Evolutionary conservation across 139 green algal genomes (phyloP).

Genomic region (Coelastrella sp.): DNA sequence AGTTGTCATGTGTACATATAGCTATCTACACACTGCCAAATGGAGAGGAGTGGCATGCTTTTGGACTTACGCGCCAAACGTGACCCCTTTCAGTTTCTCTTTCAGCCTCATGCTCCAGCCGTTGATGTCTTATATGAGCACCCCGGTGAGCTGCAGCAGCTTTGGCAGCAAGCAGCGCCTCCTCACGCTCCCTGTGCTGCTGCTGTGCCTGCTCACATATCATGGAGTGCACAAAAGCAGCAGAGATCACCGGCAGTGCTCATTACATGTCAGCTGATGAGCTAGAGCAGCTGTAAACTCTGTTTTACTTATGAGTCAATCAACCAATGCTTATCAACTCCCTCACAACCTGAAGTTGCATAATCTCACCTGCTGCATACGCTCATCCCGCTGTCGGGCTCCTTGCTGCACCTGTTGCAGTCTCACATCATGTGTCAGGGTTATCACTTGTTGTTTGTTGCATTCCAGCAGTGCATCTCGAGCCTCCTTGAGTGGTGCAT

Average conservation of each 20-base stretch:
- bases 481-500: not conserved
- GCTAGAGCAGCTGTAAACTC: too few relatives aligned
- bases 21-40: not conserved
- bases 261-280: too few relatives aligned
- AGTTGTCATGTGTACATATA: not conserved
- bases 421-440: not conserved
- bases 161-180: slow-evolving; percentile 11
- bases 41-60: too few relatives aligned
- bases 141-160: not conserved
- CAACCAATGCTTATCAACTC: too few relatives aligned
- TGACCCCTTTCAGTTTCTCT: not conserved
- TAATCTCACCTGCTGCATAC: not conserved
- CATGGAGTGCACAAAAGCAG: too few relatives aligned
- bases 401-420: not conserved
- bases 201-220: not conserved
- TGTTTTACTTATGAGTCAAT: too few relatives aligned
- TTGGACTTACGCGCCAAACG: not conserved
- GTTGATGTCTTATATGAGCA: not conserved
- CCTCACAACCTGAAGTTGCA: not conserved
- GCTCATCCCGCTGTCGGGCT: not conserved
- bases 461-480: not conserved
- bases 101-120: slow-evolving; percentile 13
- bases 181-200: slow-evolving; percentile 42
- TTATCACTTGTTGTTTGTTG: slow-evolving; percentile 29
- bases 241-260: too few relatives aligned